A percentile compares a stretch with the other conserved stretches of the same genome.
Evolutionary conservation across 2,329 filamentous ascomycete species (phyloP).

Genomic region (Monilinia polystroma): DNA sequence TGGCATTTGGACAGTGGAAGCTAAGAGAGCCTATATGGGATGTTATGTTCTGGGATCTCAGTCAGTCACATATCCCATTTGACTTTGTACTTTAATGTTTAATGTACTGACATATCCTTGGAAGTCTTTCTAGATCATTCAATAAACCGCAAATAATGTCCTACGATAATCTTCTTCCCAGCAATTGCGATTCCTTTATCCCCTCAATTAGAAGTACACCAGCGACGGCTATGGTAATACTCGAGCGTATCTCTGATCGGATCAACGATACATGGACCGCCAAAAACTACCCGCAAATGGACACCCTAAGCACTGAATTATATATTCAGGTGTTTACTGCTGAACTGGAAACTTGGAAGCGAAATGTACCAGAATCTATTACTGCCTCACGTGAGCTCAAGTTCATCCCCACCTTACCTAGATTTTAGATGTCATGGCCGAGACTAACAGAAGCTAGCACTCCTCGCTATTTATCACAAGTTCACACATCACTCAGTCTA

Average conservation of each 20-base stretch:
- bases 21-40: conserved; percentile 37
- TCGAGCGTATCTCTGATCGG: conserved; percentile 31
- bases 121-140: conserved; percentile 28
- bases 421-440: background rate
- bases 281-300: conserved; percentile 25
- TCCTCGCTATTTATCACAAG: conserved; percentile 27
- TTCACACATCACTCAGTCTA: conserved; percentile 31
- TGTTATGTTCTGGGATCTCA: conserved; percentile 38
- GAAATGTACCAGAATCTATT: conserved; percentile 25
- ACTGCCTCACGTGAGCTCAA: conserved; percentile 28
- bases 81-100: background rate
- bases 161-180: conserved; percentile 32
- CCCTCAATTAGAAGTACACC: conserved; percentile 16
- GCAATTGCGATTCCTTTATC: conserved; percentile 21
- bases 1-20: conserved; percentile 31
- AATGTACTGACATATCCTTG: background rate
- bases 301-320: conserved; percentile 31
- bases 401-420: background rate
- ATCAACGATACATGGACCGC: conserved; percentile 23
- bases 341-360: conserved; percentile 34
- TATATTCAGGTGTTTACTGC: conserved; percentile 33
- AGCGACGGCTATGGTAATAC: conserved; percentile 25
- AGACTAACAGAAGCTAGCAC: conserved; percentile 26
- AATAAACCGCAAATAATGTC: conserved; percentile 35
- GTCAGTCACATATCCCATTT: conserved; percentile 25